Conservation (phyloP, 1,139 yeast genomes). For the Pichia sp. region DNA sequence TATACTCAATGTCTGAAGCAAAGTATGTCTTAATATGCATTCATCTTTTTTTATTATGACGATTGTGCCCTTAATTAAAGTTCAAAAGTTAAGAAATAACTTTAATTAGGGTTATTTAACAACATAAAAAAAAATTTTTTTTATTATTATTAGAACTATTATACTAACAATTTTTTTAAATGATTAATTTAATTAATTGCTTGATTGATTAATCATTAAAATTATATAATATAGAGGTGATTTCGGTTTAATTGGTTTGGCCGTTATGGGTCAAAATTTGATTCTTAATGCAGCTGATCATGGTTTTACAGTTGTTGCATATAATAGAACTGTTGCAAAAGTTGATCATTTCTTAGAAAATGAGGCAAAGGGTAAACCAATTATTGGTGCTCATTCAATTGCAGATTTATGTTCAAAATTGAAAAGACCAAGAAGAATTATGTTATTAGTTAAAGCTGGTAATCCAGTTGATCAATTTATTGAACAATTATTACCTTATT, state of each 20-base stretch:
- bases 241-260: slow-evolving; percentile 98
- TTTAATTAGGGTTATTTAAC: too few species aligned
- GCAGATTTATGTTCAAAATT: slow-evolving; percentile 82
- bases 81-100: too few species aligned
- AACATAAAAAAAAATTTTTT: too few species aligned
- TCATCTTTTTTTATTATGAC: too few species aligned
- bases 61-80: too few species aligned
- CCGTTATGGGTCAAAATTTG: slow-evolving; percentile 99
- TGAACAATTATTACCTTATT: slow-evolving; percentile 77
- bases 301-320: slow-evolving; percentile 94
- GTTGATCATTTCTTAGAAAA: slow-evolving; percentile 89
- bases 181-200: neutral
- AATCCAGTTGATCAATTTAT: slow-evolving; percentile 89
- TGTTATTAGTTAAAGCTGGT: slow-evolving; percentile 95
- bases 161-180: too few species aligned
- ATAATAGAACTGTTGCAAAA: slow-evolving; percentile 94
- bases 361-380: slow-evolving; percentile 95
- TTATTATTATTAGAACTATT: too few species aligned
- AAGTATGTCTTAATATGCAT: too few species aligned
- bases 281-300: slow-evolving; percentile 97
- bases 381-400: slow-evolving; percentile 91
- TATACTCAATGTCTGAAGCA: too few species aligned
- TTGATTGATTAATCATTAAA: too few species aligned
- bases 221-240: slow-evolving; percentile 56
- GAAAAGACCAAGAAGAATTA: slow-evolving; percentile 95